Percentiles rank a stretch among this genome's conserved stretches.
phyloP scores from a whole-genome alignment of 2,329 filamentous ascomycete genomes.

The Sporothrix pallida region DNA sequence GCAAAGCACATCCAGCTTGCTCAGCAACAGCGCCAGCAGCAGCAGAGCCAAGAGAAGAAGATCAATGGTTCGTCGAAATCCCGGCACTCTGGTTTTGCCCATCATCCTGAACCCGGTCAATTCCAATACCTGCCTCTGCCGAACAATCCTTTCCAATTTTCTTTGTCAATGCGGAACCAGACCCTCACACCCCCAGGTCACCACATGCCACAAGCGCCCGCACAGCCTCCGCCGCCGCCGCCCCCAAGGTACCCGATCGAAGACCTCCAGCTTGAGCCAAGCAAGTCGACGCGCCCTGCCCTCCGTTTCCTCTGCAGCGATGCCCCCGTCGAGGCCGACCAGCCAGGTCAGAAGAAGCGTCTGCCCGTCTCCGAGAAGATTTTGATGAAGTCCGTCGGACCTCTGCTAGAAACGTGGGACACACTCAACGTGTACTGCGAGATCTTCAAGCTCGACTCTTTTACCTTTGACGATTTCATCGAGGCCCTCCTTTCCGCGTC shows the following conservation, averaged over 20 bases:
- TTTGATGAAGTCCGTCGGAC: constrained; percentile 82
- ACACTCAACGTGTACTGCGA: constrained; percentile 98
- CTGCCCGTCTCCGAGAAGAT: constrained; percentile 62
- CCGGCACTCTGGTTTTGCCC: constrained; percentile 36
- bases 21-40: constrained; percentile 51
- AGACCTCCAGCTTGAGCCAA: constrained; percentile 80
- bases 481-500: constrained; percentile 83
- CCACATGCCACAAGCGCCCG: constrained; percentile 51
- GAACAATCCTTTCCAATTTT: constrained; percentile 56
- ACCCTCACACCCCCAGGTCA: constrained; percentile 48
- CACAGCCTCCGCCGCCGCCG: constrained; percentile 66
- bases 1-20: constrained; percentile 47
- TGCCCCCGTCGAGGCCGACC: constrained; percentile 57
- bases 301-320: constrained; percentile 79
- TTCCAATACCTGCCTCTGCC: constrained; percentile 50
- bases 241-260: constrained; percentile 94
- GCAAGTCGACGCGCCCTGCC: constrained; percentile 70
- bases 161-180: constrained; percentile 48
- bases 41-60: constrained; percentile 45
- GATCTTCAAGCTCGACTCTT: constrained; percentile 91
- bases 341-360: constrained; percentile 51
- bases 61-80: constrained; percentile 46
- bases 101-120: constrained; percentile 46
- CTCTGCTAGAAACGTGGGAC: constrained; percentile 90
- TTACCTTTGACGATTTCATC: constrained; percentile 95